Base-by-base conservation (phyloP, 2,329 filamentous ascomycete genomes). In the Pseudogymnoascus sp. region DNA sequence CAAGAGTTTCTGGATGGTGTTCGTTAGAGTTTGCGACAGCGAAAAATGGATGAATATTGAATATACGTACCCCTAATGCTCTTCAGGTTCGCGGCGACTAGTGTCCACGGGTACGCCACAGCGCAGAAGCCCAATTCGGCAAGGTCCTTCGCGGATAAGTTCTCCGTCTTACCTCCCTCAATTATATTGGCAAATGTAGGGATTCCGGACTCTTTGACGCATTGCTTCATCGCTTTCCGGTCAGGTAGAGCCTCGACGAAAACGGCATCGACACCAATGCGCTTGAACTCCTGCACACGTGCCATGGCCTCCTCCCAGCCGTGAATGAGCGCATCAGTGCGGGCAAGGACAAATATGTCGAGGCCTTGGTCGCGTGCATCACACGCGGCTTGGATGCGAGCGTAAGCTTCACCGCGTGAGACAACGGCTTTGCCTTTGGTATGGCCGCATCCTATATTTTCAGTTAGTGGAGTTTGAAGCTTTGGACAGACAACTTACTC, bases 381-480 rank as follows among this genome's bases (percentile, higher is more conserved):
- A 4, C 73, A 73, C 1, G 79, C 79, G 1, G 78, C 79, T 65
- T 78, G 77, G 62, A 78, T 75, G 1, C 79, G 73, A 4, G 78
- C 78, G 60, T 74, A 80, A 1, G 78, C 78, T 68, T 81, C 78
- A 8, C 72, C 76, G 8, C 77, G 70, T 0, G 75, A 75, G 0
- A 81, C 78, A 1, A 81, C 78, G 0, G 72, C 72, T 66, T 80
- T 81, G 0, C 78, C 78, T 38, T 77, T 77, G 0, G 78, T 80
- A 64, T 81, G 79, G 2, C 75, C 76, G 40, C 76, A 78, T n/a
- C 76, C 75, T 78, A 63, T 38, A 7, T 1, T 28, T 21, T 62
- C 40, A 1, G 42, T 46, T n/a, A 46, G 12, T 25, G 42, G 1
- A 2, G 21, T 46, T n/a, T 25, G 5, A 8, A 46, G 11, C 42